These are phyloP conservation scores for Saraca asoca DNA, from an alignment of 331 rosid genomes.

Conservation along the genomic window DNA sequence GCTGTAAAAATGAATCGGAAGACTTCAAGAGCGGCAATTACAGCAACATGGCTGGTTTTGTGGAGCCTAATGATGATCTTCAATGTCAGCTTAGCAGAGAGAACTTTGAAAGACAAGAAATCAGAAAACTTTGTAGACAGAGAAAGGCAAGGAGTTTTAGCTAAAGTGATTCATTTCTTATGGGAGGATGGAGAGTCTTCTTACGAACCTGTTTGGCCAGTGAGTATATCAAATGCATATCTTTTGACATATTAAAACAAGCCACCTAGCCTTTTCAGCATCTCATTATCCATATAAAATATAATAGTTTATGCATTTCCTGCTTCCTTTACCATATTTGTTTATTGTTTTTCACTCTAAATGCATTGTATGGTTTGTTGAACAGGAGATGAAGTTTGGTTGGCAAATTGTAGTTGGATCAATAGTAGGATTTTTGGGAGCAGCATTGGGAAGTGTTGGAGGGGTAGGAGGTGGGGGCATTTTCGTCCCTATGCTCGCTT, in stretches of 20 bases:
- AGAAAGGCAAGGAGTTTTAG: conserved; percentile 38
- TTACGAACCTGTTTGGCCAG: conserved; percentile 76
- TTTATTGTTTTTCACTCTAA: conserved; percentile 3
- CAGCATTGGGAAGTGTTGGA: conserved; percentile 84
- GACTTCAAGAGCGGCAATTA: conserved; percentile 38
- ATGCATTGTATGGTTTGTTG: conserved; percentile 33
- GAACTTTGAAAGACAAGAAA: conserved; percentile 47
- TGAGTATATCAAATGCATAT: conserved; percentile 39
- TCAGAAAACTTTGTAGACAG: conserved; percentile 24
- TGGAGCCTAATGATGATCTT: conserved; percentile 47
- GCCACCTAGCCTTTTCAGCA: no score
- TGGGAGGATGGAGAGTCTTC: conserved; percentile 59
- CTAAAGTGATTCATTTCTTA: conserved; percentile 45
- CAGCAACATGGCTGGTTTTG: conserved; percentile 42
- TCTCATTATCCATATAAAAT: background rate
- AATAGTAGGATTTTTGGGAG: conserved; percentile 75
- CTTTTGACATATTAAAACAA: background rate
- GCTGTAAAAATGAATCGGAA: conserved; percentile 37
- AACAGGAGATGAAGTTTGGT: conserved; percentile 74
- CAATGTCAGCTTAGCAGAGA: conserved; percentile 49
- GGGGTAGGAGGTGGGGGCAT: conserved; percentile 93
- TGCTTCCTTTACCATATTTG: background rate
- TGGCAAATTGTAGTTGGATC: conserved; percentile 71
- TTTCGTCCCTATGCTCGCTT: conserved; percentile 75
- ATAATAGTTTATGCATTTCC: background rate